A percentile compares a stretch with the other conserved stretches of the same genome.
Conservation (phyloP, 2,329 filamentous ascomycete genomes). For the Xylariales sp. region DNA sequence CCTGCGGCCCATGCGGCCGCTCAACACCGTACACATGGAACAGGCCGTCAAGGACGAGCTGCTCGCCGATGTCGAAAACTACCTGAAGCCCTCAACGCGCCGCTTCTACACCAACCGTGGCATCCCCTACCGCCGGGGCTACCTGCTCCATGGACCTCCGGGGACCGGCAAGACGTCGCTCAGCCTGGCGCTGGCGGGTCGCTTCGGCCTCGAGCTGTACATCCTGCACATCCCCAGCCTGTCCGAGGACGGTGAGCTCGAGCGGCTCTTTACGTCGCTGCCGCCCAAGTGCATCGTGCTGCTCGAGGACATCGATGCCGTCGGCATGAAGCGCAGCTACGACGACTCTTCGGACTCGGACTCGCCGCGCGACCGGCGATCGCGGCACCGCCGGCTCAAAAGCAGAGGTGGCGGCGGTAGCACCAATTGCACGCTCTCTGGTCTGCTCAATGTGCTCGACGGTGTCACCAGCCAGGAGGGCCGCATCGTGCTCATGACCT, state of each 20-base stretch:
- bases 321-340: conserved; percentile 35
- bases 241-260: conserved; percentile 20
- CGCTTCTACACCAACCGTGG: conserved; percentile 69
- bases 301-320: conserved; percentile 53
- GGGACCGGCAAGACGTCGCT: conserved; percentile 75
- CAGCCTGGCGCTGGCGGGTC: conserved; percentile 67
- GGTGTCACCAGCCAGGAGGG: conserved; percentile 67
- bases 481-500: conserved; percentile 65
- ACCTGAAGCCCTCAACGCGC: conserved; percentile 50
- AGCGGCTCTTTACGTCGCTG: conserved; percentile 26
- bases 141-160: conserved; percentile 68
- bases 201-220: conserved; percentile 69
- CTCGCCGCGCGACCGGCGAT: too few species aligned
- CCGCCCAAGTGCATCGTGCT: conserved; percentile 40
- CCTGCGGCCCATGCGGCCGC: conserved; percentile 24
- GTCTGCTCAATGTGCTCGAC: conserved; percentile 55
- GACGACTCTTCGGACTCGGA: conserved; percentile 9
- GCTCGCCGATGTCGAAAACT: conserved; percentile 63
- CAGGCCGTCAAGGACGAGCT: conserved; percentile 54
- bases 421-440: conserved; percentile 66
- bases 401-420: conserved; percentile 56
- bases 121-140: conserved; percentile 70
- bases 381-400: background rate
- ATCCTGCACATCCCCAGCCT: conserved; percentile 61
- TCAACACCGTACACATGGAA: conserved; percentile 32